Evolutionary conservation across 139 green algal species (phyloP), one percentile per base, ranked within the genome.

Genomic region (Axilococcus clingmanii): DNA sequence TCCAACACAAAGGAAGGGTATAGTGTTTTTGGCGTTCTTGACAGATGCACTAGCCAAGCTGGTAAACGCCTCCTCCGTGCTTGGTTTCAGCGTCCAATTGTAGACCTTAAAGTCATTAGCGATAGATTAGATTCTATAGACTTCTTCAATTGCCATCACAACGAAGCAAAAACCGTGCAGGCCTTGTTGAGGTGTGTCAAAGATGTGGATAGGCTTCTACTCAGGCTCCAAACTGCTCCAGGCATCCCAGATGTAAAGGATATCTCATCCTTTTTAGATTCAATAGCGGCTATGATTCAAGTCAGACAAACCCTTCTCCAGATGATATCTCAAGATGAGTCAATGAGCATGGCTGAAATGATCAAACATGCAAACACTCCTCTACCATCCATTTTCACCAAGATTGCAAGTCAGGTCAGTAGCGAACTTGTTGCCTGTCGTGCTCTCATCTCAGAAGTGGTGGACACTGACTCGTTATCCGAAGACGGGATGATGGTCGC

Each of bases 1-100:
- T n/a, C n/a, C n/a, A 69, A 59, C 16, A 40, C 75, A 36, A 95
- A 96, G 57, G 86, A 96, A 69, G 86, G 87, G n/a, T 86, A 91
- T 71, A 80, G 58, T 24, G 52, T 95, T 14, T 95, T 78, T 55
- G 71, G 71, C 48, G 45, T 89, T 49, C 45, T 94, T 4, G 72
- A 90, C 58, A 50, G 57, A 9, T 91, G 78, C 59, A 61, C 81
- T 8, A 81, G 66, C 24, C 44, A 50, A 14, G 61, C 75, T 62
- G 83, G 80, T 7, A 53, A 49, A 44, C 57, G 57, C 33, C 44
- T 88, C 57, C 61, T 91, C 54, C 58, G 76, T 20, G 49, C 72
- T 3, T 95, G 86, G 86, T 85, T 95, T 37, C 47, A 82, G 22
- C 66, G 81, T 20, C 86, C 86, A n/a, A 52, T 91, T 8, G 63